Evolutionary conservation across 345 rosid genomes (phyloP).

Genomic region (Citrus reticulata): DNA sequence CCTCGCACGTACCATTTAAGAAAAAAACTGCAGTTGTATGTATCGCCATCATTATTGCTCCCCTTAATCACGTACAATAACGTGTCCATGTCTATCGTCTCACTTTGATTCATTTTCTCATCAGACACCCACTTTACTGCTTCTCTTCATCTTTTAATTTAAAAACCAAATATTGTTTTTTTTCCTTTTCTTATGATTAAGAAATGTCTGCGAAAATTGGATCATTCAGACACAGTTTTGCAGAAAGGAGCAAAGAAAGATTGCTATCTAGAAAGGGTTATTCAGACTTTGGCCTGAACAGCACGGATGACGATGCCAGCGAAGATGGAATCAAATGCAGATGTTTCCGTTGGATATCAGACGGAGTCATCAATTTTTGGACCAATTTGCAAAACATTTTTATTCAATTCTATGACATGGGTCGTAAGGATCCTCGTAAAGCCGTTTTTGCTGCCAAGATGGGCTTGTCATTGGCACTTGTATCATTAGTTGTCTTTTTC

Average conservation of each 20-base stretch:
- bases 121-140: too few relatives aligned
- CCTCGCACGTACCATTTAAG: too few relatives aligned
- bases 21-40: too few relatives aligned
- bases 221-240: conserved; percentile 36
- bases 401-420: conserved; percentile 49
- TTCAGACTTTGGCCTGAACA: conserved; percentile 47
- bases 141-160: too few relatives aligned
- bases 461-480: conserved; percentile 58
- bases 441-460: conserved; percentile 58
- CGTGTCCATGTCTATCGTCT: too few relatives aligned
- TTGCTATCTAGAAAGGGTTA: conserved; percentile 42
- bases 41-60: too few relatives aligned
- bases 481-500: conserved; percentile 54
- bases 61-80: too few relatives aligned
- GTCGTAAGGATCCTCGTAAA: conserved; percentile 60
- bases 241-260: conserved; percentile 54
- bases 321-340: conserved; percentile 27
- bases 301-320: conserved; percentile 13
- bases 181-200: neutral
- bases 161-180: too few relatives aligned
- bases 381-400: conserved; percentile 19
- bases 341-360: conserved; percentile 45
- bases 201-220: conserved; percentile 36
- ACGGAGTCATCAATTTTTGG: conserved; percentile 34
- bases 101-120: too few relatives aligned